A percentile compares a stretch with the other conserved stretches of the same genome.
Conservation (phyloP, 2,329 filamentous ascomycete genomes). For the Gyromitra esculenta region DNA sequence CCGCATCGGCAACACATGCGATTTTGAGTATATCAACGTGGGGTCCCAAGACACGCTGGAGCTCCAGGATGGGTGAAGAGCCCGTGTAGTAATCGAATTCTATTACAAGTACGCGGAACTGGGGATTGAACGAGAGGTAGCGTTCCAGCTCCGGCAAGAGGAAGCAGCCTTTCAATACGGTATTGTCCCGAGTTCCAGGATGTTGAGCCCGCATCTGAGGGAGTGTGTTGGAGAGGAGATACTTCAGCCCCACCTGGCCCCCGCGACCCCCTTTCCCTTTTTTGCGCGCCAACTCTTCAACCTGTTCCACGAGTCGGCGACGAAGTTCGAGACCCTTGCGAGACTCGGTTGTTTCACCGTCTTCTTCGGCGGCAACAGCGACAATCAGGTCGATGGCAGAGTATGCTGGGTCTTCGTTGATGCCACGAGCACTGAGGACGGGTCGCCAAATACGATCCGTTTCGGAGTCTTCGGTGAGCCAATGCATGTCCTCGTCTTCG, state of each 20-base stretch:
- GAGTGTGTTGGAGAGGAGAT: conserved; percentile 40
- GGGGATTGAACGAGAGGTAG: conserved; percentile 37
- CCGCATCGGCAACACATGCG: conserved; percentile 42
- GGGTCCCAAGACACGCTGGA: conserved; percentile 32
- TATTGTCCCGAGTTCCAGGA: conserved; percentile 26
- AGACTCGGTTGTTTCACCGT: conserved; percentile 35
- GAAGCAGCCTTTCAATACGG: conserved; percentile 41
- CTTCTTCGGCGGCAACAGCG: conserved; percentile 44
- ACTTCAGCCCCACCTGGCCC: conserved; percentile 38
- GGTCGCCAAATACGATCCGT: conserved; percentile 46
- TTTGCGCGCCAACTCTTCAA: conserved; percentile 34
- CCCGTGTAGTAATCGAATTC: conserved; percentile 51
- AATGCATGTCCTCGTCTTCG: conserved; percentile 41
- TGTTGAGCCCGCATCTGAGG: conserved; percentile 37
- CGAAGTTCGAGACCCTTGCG: conserved; percentile 40
- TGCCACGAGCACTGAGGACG: conserved; percentile 21
- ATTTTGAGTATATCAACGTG: conserved; percentile 35
- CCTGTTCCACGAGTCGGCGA: conserved; percentile 29
- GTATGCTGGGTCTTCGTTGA: conserved; percentile 29
- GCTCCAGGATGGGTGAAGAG: conserved; percentile 45
- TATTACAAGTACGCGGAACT: conserved; percentile 40
- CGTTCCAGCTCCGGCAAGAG: conserved; percentile 44
- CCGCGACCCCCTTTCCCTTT: conserved; percentile 29
- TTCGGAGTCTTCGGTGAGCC: conserved; percentile 39
- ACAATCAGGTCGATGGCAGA: conserved; percentile 46